Evolutionary conservation across 768 basidiomycete species (phyloP).

Genomic region (Termitomyces sp.): DNA sequence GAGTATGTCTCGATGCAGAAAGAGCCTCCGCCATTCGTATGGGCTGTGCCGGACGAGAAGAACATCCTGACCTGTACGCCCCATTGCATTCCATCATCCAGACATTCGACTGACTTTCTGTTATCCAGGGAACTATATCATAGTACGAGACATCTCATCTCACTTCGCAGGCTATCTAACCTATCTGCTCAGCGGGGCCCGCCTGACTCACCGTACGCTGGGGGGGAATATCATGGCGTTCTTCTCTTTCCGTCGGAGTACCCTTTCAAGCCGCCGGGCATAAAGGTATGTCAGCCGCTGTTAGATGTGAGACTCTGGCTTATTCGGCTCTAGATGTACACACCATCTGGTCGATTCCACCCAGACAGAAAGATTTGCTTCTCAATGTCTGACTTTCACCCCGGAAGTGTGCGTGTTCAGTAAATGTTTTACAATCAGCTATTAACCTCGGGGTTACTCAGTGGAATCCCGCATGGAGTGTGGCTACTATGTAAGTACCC

Average conservation of each 20-base stretch:
- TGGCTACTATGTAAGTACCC: constrained; percentile 79
- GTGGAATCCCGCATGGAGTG: constrained; percentile 97
- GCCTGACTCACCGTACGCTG: constrained; percentile 84
- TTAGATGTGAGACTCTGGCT: constrained; percentile 1
- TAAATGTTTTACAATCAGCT: not conserved
- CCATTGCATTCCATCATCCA: not conserved
- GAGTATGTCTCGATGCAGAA: constrained; percentile 91
- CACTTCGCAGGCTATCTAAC: constrained; percentile 10
- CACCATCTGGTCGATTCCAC: constrained; percentile 86
- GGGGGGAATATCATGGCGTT: constrained; percentile 92
- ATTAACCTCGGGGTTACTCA: constrained; percentile 20
- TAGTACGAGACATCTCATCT: constrained; percentile 46
- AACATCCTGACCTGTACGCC: constrained; percentile 90
- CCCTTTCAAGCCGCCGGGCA: constrained; percentile 94
- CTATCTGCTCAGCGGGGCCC: constrained; percentile 70
- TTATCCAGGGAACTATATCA: constrained; percentile 87
- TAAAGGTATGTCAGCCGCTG: constrained; percentile 58
- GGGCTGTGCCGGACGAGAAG: constrained; percentile 96
- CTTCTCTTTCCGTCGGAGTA: constrained; percentile 93
- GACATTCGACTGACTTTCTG: not conserved
- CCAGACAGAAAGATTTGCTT: constrained; percentile 96
- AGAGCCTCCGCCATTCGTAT: constrained; percentile 93
- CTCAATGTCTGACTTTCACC: constrained; percentile 96
- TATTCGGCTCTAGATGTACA: constrained; percentile 62
- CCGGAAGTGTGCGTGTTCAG: constrained; percentile 67